Conservation (phyloP, 345 rosid species). For the Eucalyptus dawsonii region DNA sequence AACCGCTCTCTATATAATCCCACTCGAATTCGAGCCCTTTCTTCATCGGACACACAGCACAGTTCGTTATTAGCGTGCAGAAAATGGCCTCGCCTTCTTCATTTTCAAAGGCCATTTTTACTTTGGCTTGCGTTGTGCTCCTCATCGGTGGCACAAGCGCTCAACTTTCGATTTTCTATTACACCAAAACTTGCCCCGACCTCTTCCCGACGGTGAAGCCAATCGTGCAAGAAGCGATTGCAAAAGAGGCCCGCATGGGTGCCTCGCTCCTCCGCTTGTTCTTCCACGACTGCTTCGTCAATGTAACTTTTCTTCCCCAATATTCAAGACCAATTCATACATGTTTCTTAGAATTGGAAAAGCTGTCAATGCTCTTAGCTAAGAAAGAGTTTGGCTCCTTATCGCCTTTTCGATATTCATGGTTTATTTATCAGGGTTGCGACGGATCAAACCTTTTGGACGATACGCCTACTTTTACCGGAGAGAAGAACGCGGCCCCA, state of each 20-base stretch:
- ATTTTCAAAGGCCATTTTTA: not conserved
- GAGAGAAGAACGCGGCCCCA: slow-evolving; percentile 45
- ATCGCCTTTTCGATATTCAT: no score
- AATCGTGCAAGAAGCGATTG: slow-evolving; percentile 37
- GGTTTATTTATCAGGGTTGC: slow-evolving; percentile 25
- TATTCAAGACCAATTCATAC: not conserved
- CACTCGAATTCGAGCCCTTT: not conserved
- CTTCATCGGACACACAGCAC: not conserved
- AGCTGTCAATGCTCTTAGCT: not conserved
- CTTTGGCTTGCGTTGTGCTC: slow-evolving; percentile 22
- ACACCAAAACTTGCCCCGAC: slow-evolving; percentile 55
- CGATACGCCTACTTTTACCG: slow-evolving; percentile 24
- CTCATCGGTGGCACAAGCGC: slow-evolving; percentile 17
- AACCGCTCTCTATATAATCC: not conserved
- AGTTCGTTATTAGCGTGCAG: not conserved
- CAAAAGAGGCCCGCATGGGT: slow-evolving; percentile 44
- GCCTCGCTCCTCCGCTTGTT: slow-evolving; percentile 78
- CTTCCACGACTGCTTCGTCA: slow-evolving; percentile 95
- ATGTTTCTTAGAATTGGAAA: not conserved
- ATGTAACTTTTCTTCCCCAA: slow-evolving; percentile 21
- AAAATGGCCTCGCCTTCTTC: slow-evolving; percentile 13
- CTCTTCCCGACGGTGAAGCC: slow-evolving; percentile 39
- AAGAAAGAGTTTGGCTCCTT: not conserved
- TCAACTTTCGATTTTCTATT: slow-evolving; percentile 60
- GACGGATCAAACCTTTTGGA: slow-evolving; percentile 42